Evolutionary conservation across 2,329 filamentous ascomycete genomes (phyloP).

Genomic region (Emmonsia crescens): DNA sequence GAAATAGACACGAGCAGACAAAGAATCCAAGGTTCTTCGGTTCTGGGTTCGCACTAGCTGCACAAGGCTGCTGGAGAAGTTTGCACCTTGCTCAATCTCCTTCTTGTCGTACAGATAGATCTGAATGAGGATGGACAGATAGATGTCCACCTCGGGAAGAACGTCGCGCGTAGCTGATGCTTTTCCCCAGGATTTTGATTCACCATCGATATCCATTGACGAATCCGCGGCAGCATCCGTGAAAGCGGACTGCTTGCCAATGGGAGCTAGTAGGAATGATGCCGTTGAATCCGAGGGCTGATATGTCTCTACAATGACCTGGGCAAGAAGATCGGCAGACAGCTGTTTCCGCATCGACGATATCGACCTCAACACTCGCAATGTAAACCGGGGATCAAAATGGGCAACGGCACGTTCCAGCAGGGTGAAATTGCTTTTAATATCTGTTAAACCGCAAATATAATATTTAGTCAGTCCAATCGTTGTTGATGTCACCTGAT

Average conservation of each 20-base stretch:
- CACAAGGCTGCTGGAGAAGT: constrained; percentile 74
- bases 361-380: constrained; percentile 87
- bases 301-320: constrained; percentile 74
- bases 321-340: constrained; percentile 66
- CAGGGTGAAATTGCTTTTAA: constrained; percentile 85
- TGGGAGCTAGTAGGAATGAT: constrained; percentile 57
- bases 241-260: constrained; percentile 55
- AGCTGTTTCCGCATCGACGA: constrained; percentile 90
- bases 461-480: background rate
- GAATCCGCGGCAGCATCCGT: constrained; percentile 47
- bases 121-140: constrained; percentile 75
- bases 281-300: constrained; percentile 55
- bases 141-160: constrained; percentile 78
- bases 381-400: constrained; percentile 90
- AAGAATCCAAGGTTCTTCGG: constrained; percentile 82
- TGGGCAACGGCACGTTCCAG: constrained; percentile 84
- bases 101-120: constrained; percentile 83
- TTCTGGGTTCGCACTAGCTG: constrained; percentile 82
- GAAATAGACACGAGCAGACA: constrained; percentile 94
- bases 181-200: constrained; percentile 50
- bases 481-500: background rate
- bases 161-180: constrained; percentile 60
- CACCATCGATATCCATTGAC: constrained; percentile 65
- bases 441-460: constrained; percentile 49
- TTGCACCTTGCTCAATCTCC: constrained; percentile 64